Conservation (phyloP, 495 filamentous ascomycete species). For the Annulohypoxylon moriforme region DNA sequence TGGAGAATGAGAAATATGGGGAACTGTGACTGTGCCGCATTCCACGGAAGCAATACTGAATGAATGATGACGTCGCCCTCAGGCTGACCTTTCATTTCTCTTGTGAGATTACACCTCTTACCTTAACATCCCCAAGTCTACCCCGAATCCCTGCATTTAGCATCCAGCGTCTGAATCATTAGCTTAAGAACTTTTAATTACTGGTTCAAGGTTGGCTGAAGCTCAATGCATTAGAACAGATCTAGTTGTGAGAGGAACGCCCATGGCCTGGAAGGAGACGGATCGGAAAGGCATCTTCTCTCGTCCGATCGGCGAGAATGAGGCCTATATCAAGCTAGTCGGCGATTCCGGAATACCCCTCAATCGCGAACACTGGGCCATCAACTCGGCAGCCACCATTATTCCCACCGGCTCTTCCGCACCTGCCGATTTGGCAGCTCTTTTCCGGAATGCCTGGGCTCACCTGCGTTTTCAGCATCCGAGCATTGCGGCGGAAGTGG, state of each 20-base stretch:
- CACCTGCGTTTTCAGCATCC: constrained; percentile 51
- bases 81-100: neutral
- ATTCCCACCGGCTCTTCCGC: constrained; percentile 20
- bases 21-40: neutral
- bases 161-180: neutral
- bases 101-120: neutral
- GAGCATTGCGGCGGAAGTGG: constrained; percentile 43
- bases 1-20: neutral
- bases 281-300: constrained; percentile 27
- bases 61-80: neutral
- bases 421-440: constrained; percentile 18
- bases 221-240: neutral
- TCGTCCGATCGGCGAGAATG: constrained; percentile 41
- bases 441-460: constrained; percentile 46
- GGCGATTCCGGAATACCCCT: constrained; percentile 40
- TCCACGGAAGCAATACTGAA: neutral
- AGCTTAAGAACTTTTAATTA: neutral
- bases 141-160: too few species aligned
- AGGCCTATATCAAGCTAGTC: constrained; percentile 44
- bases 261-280: constrained; percentile 22
- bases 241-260: neutral
- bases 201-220: neutral
- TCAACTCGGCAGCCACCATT: constrained; percentile 41
- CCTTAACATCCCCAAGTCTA: neutral
- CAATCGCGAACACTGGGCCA: constrained; percentile 46